phyloP scores from a whole-genome alignment of 2,329 filamentous ascomycete genomes.

The Mycosphaerelloides madeirae region DNA sequence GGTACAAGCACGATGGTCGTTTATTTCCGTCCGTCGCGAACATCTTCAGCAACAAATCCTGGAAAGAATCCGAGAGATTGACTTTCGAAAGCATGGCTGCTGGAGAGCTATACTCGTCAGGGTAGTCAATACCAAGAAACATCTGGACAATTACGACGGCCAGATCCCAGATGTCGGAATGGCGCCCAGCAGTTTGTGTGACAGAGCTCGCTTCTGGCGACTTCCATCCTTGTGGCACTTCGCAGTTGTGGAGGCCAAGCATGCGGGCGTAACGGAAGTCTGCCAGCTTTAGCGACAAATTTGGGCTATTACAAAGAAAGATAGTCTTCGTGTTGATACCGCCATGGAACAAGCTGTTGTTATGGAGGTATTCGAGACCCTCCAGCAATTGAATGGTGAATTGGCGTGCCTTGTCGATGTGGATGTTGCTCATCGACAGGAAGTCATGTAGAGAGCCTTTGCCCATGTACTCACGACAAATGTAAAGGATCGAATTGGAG shows the following conservation, averaged over 20 bases:
- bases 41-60: constrained; percentile 75
- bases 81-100: constrained; percentile 66
- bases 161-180: constrained; percentile 93
- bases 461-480: constrained; percentile 23
- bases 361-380: constrained; percentile 80
- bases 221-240: constrained; percentile 20
- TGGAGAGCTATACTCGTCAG: constrained; percentile 74
- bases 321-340: constrained; percentile 21
- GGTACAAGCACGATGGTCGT: constrained; percentile 73
- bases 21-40: constrained; percentile 83
- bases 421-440: constrained; percentile 67
- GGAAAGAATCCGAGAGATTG: constrained; percentile 66
- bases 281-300: constrained; percentile 58
- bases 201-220: constrained; percentile 3
- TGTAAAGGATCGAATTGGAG: constrained; percentile 18
- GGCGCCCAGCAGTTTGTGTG: constrained; percentile 47
- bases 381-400: constrained; percentile 93
- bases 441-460: constrained; percentile 72
- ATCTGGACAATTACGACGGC: constrained; percentile 90
- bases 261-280: constrained; percentile 68
- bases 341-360: constrained; percentile 70
- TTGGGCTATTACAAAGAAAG: constrained; percentile 20
- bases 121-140: constrained; percentile 77
- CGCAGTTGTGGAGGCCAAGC: constrained; percentile 44
- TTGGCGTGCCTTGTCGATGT: constrained; percentile 69